phyloP scores from a whole-genome alignment of 768 basidiomycete genomes.

The Phanerochaete carnosa region DNA sequence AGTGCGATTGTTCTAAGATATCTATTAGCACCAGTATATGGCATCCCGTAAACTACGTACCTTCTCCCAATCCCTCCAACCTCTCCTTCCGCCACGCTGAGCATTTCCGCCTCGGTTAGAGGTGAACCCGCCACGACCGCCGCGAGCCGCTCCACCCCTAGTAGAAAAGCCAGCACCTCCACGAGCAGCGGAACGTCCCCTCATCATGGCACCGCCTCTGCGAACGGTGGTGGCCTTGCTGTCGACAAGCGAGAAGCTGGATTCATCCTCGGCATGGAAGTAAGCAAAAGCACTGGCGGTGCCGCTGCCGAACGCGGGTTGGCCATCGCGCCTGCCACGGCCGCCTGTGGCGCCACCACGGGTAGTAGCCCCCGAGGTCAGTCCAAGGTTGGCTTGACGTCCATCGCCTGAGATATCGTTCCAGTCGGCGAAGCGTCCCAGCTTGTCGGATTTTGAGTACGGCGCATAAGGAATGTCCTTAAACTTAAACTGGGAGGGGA shows the following conservation, averaged over 20 bases:
- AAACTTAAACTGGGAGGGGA: conserved; percentile 93
- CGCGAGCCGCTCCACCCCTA: conserved; percentile 42
- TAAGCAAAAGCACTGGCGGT: conserved; percentile 92
- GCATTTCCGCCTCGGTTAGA: conserved; percentile 42
- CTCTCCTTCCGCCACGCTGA: conserved; percentile 61
- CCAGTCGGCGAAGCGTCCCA: conserved; percentile 98
- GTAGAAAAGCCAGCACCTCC: conserved; percentile 32
- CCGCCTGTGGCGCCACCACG: conserved; percentile 50
- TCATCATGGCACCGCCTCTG: conserved; percentile 61
- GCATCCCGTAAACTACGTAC: conserved; percentile 35
- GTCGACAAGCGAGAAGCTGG: conserved; percentile 94
- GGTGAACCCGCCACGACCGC: conserved; percentile 33
- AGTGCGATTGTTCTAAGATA: conserved; percentile 64
- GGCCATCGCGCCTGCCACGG: conserved; percentile 66
- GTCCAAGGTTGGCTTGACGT: conserved; percentile 52
- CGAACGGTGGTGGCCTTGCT: conserved; percentile 72
- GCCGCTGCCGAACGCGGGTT: conserved; percentile 86
- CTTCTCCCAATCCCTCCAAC: conserved; percentile 96
- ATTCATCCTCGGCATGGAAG: conserved; percentile 98
- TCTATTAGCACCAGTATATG: background rate
- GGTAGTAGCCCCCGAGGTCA: conserved; percentile 37
- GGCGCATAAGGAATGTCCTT: conserved; percentile 98
- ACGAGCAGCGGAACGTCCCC: conserved; percentile 43
- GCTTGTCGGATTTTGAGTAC: conserved; percentile 98
- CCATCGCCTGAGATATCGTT: conserved; percentile 70